Evolutionary conservation across 2,329 filamentous ascomycete species (phyloP).

Genomic region (Emericellopsis atlantica): DNA sequence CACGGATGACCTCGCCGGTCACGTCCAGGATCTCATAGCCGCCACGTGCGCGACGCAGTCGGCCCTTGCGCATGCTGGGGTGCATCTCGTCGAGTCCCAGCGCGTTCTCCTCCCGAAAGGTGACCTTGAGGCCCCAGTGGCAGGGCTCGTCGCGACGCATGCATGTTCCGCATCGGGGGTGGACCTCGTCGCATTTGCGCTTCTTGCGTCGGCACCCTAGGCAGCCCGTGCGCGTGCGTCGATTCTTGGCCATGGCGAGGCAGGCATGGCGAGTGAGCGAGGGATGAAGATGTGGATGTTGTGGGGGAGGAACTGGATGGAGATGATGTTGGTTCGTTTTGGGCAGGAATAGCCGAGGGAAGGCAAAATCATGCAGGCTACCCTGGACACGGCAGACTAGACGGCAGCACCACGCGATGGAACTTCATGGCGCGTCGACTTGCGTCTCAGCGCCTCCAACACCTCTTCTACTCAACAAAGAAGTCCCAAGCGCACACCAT

Average conservation of each 20-base stretch:
- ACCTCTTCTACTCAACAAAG: no score
- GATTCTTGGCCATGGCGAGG: not conserved
- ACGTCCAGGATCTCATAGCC: conserved; percentile 23
- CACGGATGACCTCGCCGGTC: conserved; percentile 21
- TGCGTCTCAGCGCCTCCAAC: no score
- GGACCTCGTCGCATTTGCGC: conserved; percentile 15
- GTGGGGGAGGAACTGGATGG: no score
- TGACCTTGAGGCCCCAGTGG: conserved; percentile 24
- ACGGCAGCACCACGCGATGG: no score
- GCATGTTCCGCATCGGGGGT: conserved; percentile 20
- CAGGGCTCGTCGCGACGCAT: conserved; percentile 16
- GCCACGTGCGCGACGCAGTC: conserved; percentile 8
- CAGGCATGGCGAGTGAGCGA: not conserved
- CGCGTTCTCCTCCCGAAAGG: conserved; percentile 22
- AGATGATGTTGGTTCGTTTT: no score
- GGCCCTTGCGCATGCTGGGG: conserved; percentile 15
- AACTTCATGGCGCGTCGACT: no score
- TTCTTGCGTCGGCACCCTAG: conserved; percentile 5
- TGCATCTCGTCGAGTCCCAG: conserved; percentile 16
- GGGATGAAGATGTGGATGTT: no score
- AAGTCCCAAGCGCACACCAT: no score
- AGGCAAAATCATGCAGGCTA: no score
- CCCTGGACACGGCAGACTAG: no score
- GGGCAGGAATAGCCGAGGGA: no score
- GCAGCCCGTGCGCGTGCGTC: conserved; percentile 3